Percentiles rank a stretch among this genome's conserved stretches.
Conservation (phyloP, 192 early-diverging fungal species). For the Coemansia sp. region DNA sequence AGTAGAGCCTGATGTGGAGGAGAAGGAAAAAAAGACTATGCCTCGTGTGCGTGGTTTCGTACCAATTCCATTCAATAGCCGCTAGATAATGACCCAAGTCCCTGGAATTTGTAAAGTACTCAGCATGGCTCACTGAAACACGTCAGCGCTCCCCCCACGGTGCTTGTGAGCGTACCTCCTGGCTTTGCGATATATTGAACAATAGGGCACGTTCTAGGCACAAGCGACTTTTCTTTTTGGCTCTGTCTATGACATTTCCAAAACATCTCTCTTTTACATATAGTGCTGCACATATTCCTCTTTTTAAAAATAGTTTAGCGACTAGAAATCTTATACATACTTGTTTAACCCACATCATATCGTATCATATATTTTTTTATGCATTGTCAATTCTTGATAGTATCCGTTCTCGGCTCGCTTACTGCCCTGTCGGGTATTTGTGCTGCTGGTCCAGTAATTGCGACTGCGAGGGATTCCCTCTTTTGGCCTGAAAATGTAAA, state of each 20-base stretch:
- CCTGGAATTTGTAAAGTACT: background rate
- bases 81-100: background rate
- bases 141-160: background rate
- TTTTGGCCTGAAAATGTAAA: background rate
- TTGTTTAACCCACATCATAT: background rate
- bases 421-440: background rate
- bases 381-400: conserved; percentile 3
- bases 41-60: background rate
- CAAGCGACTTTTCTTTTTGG: conserved; percentile 4
- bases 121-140: background rate
- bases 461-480: background rate
- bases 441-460: background rate
- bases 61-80: background rate
- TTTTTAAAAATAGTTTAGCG: background rate
- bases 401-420: conserved; percentile 1
- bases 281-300: background rate
- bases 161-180: background rate
- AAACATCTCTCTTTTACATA: background rate
- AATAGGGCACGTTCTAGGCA: background rate
- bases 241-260: too few species aligned
- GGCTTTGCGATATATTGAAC: background rate
- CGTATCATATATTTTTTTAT: background rate
- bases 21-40: background rate
- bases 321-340: background rate
- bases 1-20: too few species aligned